Conservation (phyloP, 805 yeast species). For the Yarrowia sp. region DNA sequence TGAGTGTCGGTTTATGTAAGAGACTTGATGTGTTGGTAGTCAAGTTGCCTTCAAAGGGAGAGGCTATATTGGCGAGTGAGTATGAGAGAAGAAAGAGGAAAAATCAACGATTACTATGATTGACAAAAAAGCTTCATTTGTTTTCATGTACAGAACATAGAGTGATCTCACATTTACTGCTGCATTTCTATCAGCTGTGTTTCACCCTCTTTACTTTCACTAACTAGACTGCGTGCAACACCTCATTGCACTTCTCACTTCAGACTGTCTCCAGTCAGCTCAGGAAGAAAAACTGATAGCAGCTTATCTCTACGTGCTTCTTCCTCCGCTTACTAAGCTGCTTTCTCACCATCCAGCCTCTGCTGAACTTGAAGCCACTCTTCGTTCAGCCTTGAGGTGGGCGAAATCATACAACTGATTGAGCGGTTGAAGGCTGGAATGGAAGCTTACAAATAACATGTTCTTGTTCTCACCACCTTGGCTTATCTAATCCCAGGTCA, state of each 20-base stretch:
- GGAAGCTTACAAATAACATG: too few species aligned
- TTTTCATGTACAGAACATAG: too few species aligned
- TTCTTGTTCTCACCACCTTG: too few species aligned
- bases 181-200: too few species aligned
- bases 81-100: background rate
- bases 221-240: background rate
- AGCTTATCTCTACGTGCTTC: slow-evolving; percentile 3
- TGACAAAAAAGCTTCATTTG: too few species aligned
- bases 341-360: background rate
- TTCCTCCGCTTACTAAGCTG: background rate
- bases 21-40: slow-evolving; percentile 13
- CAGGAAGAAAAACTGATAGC: background rate
- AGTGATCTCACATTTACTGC: too few species aligned
- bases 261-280: background rate
- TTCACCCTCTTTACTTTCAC: too few species aligned
- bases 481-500: too few species aligned
- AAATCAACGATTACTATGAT: too few species aligned
- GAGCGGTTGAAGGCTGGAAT: too few species aligned
- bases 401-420: background rate
- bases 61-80: background rate
- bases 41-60: background rate
- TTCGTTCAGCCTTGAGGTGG: slow-evolving; percentile 2
- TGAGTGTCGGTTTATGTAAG: background rate
- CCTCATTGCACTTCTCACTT: background rate
- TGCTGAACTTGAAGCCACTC: background rate